Conservation (phyloP, 306 rosid genomes). For the Benincasa hispida region DNA sequence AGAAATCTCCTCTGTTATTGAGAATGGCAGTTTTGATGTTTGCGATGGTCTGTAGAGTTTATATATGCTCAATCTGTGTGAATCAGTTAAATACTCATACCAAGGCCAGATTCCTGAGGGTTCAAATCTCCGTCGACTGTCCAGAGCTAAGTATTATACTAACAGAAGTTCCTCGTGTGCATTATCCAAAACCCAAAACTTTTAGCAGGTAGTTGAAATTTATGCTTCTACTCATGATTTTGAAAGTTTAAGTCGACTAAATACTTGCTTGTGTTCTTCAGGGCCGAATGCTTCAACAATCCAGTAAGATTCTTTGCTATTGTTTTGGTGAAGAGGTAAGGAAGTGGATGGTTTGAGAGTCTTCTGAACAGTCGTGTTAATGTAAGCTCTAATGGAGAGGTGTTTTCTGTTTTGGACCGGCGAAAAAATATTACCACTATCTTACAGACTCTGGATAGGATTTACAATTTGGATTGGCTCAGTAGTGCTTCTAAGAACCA, state of each 20-base stretch:
- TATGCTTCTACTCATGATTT: not conserved
- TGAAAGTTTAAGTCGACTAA: not conserved
- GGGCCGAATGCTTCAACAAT: conserved; percentile 71
- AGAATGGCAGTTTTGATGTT: conserved; percentile 53
- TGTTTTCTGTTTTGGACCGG: conserved; percentile 62
- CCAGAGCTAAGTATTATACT: conserved; percentile 20
- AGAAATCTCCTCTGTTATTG: conserved; percentile 54
- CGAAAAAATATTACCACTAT: conserved; percentile 57
- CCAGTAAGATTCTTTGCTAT: conserved; percentile 76
- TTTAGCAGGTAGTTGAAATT: conserved; percentile 60
- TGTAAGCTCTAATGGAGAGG: conserved; percentile 86
- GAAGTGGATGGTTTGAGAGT: conserved; percentile 98
- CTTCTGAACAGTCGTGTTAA: conserved; percentile 69
- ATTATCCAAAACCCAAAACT: conserved; percentile 73
- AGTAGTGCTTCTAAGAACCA: conserved; percentile 93
- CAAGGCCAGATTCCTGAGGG: conserved; percentile 25
- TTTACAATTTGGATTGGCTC: conserved; percentile 84
- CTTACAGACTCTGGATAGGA: conserved; percentile 58
- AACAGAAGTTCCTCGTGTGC: conserved; percentile 24
- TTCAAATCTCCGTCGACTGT: conserved; percentile 30
- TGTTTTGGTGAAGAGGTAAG: conserved; percentile 83
- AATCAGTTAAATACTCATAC: conserved; percentile 55
- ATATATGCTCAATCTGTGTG: conserved; percentile 55
- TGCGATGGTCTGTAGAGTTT: conserved; percentile 52
- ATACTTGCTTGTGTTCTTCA: conserved; percentile 17